Evolutionary conservation across 768 basidiomycete genomes (phyloP).

Genomic region (Russula ochroleuca): DNA sequence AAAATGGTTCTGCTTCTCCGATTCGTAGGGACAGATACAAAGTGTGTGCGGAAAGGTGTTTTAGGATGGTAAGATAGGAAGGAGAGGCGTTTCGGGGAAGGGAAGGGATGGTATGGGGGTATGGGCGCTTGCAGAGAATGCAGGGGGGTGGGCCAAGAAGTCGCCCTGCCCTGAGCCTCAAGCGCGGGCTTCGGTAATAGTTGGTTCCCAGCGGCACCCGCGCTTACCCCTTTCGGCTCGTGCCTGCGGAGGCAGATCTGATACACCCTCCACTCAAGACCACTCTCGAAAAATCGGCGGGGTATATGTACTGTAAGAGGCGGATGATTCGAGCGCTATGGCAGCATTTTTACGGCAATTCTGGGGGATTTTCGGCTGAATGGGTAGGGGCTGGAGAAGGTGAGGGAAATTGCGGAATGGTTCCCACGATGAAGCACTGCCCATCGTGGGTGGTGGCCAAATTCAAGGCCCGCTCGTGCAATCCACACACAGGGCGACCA

Average conservation of each 20-base stretch:
- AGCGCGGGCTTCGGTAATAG: conserved; percentile 26
- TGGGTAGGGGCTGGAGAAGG: conserved; percentile 12
- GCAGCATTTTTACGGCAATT: background rate
- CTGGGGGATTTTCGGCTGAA: background rate
- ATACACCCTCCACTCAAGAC: conserved; percentile 1
- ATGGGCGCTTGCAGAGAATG: conserved; percentile 15
- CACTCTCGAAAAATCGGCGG: conserved; percentile 25
- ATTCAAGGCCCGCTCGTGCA: conserved; percentile 29
- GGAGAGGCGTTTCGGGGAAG: conserved; percentile 11
- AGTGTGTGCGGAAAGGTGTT: background rate
- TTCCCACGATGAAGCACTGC: conserved; percentile 28
- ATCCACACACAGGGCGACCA: conserved; percentile 25
- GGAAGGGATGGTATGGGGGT: conserved; percentile 4
- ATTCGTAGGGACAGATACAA: background rate
- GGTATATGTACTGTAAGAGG: background rate
- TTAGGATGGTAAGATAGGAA: background rate
- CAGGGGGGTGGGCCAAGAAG: conserved; percentile 18
- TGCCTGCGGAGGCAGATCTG: conserved; percentile 27
- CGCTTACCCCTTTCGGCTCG: conserved; percentile 23
- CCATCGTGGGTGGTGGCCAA: conserved; percentile 30
- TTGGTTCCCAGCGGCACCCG: conserved; percentile 27
- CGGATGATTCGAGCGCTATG: background rate
- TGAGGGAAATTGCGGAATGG: conserved; percentile 23
- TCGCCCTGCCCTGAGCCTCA: conserved; percentile 25
- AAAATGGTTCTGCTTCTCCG: conserved; percentile 7